Evolutionary conservation across 805 yeast species (phyloP).

Genomic region (Yamadazyma sp.): DNA sequence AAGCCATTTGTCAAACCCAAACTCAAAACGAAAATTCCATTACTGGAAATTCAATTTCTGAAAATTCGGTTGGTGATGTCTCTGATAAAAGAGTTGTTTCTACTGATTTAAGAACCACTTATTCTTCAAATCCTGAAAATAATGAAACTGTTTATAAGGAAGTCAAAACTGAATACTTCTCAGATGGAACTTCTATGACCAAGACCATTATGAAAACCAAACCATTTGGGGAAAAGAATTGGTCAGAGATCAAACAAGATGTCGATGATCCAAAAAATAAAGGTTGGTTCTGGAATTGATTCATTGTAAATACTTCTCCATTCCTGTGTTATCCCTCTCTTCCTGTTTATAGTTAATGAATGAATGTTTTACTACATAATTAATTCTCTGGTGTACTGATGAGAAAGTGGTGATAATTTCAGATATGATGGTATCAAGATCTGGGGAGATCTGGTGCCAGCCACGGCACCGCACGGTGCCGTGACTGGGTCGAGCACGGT

Average conservation of each 20-base stretch:
- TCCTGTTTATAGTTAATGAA: conserved; percentile 6
- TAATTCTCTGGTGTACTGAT: too few species aligned
- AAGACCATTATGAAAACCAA: conserved; percentile 28
- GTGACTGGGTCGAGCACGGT: background rate
- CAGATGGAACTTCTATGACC: conserved; percentile 36
- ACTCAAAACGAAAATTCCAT: background rate
- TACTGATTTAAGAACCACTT: conserved; percentile 8
- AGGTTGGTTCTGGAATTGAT: conserved; percentile 28
- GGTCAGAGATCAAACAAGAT: conserved; percentile 26
- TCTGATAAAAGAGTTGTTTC: conserved; percentile 8
- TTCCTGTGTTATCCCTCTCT: conserved; percentile 4
- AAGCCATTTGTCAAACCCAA: background rate
- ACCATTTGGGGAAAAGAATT: conserved; percentile 31
- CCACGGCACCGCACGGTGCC: too few species aligned
- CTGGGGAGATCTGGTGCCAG: too few species aligned
- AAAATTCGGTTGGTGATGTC: background rate
- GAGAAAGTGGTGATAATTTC: too few species aligned
- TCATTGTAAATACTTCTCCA: background rate
- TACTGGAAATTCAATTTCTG: background rate
- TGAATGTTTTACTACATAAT: background rate
- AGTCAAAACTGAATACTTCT: conserved; percentile 28
- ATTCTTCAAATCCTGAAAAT: conserved; percentile 17
- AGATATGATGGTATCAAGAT: too few species aligned
- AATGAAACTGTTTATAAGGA: conserved; percentile 30
- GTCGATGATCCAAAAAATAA: conserved; percentile 13